Base-by-base conservation (phyloP, 345 rosid genomes). In the Acer yangbiense region DNA sequence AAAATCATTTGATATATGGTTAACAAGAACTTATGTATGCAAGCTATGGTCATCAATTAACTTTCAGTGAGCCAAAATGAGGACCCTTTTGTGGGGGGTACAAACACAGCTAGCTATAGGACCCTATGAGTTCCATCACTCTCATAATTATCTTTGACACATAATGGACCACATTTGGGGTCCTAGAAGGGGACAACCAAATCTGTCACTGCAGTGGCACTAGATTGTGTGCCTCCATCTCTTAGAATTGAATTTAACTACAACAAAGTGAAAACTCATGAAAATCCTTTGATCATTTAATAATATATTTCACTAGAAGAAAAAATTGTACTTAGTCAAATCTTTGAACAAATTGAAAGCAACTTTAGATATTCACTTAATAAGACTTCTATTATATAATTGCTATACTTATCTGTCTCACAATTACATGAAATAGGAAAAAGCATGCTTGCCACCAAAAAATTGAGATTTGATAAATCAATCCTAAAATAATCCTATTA, bases 141-240 rank as follows among this genome's bases (percentile, higher is more conserved):
- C 16, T 68, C n/a, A 25, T 25, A 23, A 43, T 29, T 29, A 29
- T 20, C 54, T 39, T 68, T 43, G 71, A 67, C 9, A 20, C 55
- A 43, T 20, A 2, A 11, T 68, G 72, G 72, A 46, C 72, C 72
- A 69, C 58, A 44, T n/a, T 25, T 46, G 50, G 16, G 29, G 23
- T 11, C 8, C 54, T n/a, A 29, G 5, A 57, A 68, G 72, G 72
- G 16, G 32, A 69, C 69, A 65, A 65, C 8, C 48, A 65, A 65
- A 65, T 29, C 69, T 65, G 43, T 29, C 69, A 17, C 23, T 60
- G 27, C 25, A 58, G 27, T 7, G 63, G 12, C 63, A 58, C 63
- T 58, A 58, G 63, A 58, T 58, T 58, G 27, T 25, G 1, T 58
- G 27, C 64, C 27, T 14, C 64, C 4, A 7, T 10, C 58, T 14